Percentiles rank a stretch among this genome's conserved stretches.
Evolutionary conservation across 1,284 basidiomycete species (phyloP).

Genomic region (Ustanciosporium gigantosporum): DNA sequence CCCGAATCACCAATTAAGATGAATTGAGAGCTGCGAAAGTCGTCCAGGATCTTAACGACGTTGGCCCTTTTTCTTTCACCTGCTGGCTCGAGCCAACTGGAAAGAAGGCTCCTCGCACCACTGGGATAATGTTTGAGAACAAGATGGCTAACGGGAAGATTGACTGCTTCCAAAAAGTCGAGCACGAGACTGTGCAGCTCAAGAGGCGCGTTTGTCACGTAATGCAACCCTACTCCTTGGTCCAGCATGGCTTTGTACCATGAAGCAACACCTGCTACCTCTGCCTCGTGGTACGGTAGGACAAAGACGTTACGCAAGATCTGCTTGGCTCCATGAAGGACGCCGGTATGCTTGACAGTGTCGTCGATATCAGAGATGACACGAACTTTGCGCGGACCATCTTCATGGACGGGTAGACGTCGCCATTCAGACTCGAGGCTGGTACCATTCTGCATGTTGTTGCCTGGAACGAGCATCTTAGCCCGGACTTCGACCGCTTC

Average conservation of each 20-base stretch:
- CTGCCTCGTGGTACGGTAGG: slow-evolving; percentile 69
- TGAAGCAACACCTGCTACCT: slow-evolving; percentile 81
- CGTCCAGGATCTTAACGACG: slow-evolving; percentile 40
- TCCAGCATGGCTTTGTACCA: slow-evolving; percentile 43
- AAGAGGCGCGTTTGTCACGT: slow-evolving; percentile 82
- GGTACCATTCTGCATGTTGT: background rate
- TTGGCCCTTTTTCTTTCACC: slow-evolving; percentile 45
- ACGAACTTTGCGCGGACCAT: slow-evolving; percentile 58
- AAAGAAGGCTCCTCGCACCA: slow-evolving; percentile 34
- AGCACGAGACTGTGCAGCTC: slow-evolving; percentile 79
- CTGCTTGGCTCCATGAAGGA: slow-evolving; percentile 58
- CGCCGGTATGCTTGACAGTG: slow-evolving; percentile 72
- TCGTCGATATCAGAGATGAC: slow-evolving; percentile 93
- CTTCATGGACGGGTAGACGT: slow-evolving; percentile 26
- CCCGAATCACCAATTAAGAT: slow-evolving; percentile 56
- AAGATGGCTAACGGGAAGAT: slow-evolving; percentile 68
- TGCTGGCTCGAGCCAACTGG: slow-evolving; percentile 48
- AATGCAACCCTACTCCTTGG: slow-evolving; percentile 38
- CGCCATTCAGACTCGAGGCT: slow-evolving; percentile 19
- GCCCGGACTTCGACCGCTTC: slow-evolving; percentile 31
- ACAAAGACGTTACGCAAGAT: slow-evolving; percentile 65
- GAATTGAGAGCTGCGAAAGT: slow-evolving; percentile 43
- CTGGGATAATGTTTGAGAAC: slow-evolving; percentile 47
- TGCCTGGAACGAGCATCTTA: slow-evolving; percentile 3
- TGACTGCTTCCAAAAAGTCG: slow-evolving; percentile 75